A percentile compares a stretch with the other conserved stretches of the same genome.
phyloP scores from a whole-genome alignment of 2,329 filamentous ascomycete genomes.

The Ceratocystis ficicola region DNA sequence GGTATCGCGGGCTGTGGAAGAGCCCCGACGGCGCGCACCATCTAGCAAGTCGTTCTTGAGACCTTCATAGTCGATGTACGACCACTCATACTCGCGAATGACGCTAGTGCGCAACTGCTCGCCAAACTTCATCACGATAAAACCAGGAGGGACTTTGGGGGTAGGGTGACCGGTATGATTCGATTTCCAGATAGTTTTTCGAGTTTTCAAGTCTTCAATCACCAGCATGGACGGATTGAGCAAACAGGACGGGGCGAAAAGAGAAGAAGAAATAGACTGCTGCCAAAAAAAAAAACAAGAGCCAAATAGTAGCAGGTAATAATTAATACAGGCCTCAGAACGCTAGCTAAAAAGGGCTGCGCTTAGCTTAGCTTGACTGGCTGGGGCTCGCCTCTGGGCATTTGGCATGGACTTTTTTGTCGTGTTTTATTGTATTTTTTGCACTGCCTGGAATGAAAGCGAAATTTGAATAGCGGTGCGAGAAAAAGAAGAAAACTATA shows the following conservation, averaged over 20 bases:
- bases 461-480: not conserved
- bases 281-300: not conserved
- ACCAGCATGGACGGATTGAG: constrained; percentile 37
- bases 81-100: constrained; percentile 94
- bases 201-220: constrained; percentile 39
- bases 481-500: not conserved
- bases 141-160: constrained; percentile 37
- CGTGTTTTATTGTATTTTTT: not conserved
- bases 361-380: constrained; percentile 6
- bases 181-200: constrained; percentile 34
- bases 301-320: constrained; percentile 1
- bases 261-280: not conserved
- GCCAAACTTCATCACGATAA: constrained; percentile 70
- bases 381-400: constrained; percentile 11
- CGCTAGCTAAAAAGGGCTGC: constrained; percentile 10
- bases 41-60: constrained; percentile 79
- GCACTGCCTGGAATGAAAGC: constrained; percentile 5
- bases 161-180: constrained; percentile 26
- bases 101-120: constrained; percentile 91
- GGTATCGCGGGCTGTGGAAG: constrained; percentile 26
- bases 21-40: constrained; percentile 35
- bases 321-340: constrained; percentile 13
- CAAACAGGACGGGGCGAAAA: constrained; percentile 2
- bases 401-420: constrained; percentile 14
- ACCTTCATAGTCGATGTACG: constrained; percentile 96